Evolutionary conservation across 2,329 filamentous ascomycete species (phyloP).

Genomic region (Emericellopsis cladophorae): DNA sequence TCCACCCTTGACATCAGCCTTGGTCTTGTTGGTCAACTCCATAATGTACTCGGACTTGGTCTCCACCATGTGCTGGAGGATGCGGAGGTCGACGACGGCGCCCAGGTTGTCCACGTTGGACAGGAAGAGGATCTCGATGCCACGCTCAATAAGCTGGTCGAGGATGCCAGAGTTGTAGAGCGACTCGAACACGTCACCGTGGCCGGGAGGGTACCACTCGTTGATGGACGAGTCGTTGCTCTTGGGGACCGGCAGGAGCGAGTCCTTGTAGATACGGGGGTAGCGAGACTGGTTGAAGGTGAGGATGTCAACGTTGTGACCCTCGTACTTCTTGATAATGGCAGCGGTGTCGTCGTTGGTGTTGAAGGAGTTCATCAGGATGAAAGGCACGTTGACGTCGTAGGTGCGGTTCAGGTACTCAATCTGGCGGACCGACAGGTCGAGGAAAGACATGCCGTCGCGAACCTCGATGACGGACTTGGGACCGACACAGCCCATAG

Average conservation of each 20-base stretch:
- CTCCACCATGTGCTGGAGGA: conserved; percentile 99
- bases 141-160: conserved; percentile 87
- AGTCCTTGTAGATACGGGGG: conserved; percentile 97
- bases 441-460: conserved; percentile 99
- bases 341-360: conserved; percentile 94
- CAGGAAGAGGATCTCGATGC: conserved; percentile 95
- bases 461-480: conserved; percentile 99
- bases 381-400: conserved; percentile 91
- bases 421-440: conserved; percentile 96
- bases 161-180: conserved; percentile 98
- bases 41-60: conserved; percentile 97
- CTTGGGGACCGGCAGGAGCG: conserved; percentile 90
- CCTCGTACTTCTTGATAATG: conserved; percentile 99
- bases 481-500: conserved; percentile 97
- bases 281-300: conserved; percentile 99
- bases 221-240: conserved; percentile 73
- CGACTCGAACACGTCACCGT: conserved; percentile 99
- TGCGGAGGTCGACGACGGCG: conserved; percentile 93
- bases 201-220: conserved; percentile 97
- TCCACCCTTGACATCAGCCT: conserved; percentile 99
- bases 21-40: conserved; percentile 99
- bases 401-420: conserved; percentile 99
- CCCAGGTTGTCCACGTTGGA: conserved; percentile 99
- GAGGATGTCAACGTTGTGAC: conserved; percentile 97
- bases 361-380: conserved; percentile 99